Evolutionary conservation across 371 early-diverging fungal species (phyloP), one percentile per base, ranked within the genome.

Genomic region (Mortierella polycephala): DNA sequence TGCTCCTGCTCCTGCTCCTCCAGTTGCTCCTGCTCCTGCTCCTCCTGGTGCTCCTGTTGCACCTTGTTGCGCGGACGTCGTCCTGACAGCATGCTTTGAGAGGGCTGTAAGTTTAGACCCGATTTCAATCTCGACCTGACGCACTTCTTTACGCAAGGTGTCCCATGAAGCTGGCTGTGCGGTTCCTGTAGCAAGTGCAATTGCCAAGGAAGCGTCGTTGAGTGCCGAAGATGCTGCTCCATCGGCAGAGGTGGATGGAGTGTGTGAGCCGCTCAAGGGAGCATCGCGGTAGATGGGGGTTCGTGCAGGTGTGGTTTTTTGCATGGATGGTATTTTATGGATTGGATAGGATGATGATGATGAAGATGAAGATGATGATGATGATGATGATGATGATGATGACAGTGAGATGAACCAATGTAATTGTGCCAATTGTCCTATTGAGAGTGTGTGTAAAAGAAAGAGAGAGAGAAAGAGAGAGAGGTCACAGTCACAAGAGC

Each of bases 201-300:
- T 70, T 42, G 67, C 67, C 13, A 63, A 57, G 12, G 76, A 66
- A 4, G 76, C 76, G 61, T 71, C 62, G 44, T 60, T 57, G 39
- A 76, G 61, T 13, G 54, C 20, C 23, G 72, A 23, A 30, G 68
- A 64, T n/a, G 49, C 6, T 20, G 57, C 46, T n/a, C 44, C 4
- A 30, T 30, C 30, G 30, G 51, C 60, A 37, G 66, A 51, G 57
- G 37, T 47, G 13, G 58, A 56, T 14, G 62, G 72, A 5, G 77
- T 67, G 45, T 62, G 72, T 12, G 64, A 53, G 40, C 42, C 64
- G 64, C 62, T 76, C 69, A 77, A 45, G 20, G 79, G 79, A 39
- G 79, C 79, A 42, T 47, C 59, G 39, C 68, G 52, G 61, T 77
- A 77, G 65, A 77, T 77, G 55, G 79, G 79, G 0, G 79, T 77